Conservation (phyloP, 768 basidiomycete genomes). For the Phylloporus arenicola region DNA sequence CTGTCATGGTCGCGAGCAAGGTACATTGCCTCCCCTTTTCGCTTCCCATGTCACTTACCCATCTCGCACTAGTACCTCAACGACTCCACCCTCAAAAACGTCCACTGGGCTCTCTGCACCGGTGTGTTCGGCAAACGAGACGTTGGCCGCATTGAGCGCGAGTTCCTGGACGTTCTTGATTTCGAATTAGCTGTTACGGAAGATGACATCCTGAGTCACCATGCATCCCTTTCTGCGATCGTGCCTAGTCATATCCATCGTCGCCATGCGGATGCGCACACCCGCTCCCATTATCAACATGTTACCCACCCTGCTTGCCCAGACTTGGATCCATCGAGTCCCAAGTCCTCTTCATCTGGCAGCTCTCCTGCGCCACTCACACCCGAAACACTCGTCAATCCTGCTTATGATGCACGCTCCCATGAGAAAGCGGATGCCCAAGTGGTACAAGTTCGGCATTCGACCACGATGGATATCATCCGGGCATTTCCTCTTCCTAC, state of each 20-base stretch:
- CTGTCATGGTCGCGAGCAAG: constrained; percentile 85
- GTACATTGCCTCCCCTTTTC: constrained; percentile 32
- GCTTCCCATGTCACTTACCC: constrained; percentile 17
- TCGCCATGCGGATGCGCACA: constrained; percentile 22
- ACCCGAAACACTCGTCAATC: constrained; percentile 21
- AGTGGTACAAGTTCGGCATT: constrained; percentile 19
- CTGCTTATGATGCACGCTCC: constrained; percentile 16
- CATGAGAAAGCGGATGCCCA: constrained; percentile 25
- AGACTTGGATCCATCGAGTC: constrained; percentile 40
- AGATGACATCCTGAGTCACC: constrained; percentile 51
- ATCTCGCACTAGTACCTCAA: constrained; percentile 58
- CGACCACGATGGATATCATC: constrained; percentile 38
- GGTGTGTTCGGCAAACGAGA: constrained; percentile 79
- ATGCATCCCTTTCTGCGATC: constrained; percentile 31
- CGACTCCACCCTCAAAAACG: constrained; percentile 86
- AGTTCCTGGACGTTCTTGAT: constrained; percentile 75
- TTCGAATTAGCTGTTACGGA: constrained; percentile 66
- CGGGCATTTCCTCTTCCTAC: constrained; percentile 45
- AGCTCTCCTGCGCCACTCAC: constrained; percentile 32
- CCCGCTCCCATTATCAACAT: constrained; percentile 14
- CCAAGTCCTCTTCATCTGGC: constrained; percentile 33
- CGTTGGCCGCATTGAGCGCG: constrained; percentile 75
- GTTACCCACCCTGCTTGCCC: constrained; percentile 31
- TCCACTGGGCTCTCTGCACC: constrained; percentile 85
- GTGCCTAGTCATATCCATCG: constrained; percentile 25